Conservation (phyloP, 345 rosid genomes). For the Brassica incana region DNA sequence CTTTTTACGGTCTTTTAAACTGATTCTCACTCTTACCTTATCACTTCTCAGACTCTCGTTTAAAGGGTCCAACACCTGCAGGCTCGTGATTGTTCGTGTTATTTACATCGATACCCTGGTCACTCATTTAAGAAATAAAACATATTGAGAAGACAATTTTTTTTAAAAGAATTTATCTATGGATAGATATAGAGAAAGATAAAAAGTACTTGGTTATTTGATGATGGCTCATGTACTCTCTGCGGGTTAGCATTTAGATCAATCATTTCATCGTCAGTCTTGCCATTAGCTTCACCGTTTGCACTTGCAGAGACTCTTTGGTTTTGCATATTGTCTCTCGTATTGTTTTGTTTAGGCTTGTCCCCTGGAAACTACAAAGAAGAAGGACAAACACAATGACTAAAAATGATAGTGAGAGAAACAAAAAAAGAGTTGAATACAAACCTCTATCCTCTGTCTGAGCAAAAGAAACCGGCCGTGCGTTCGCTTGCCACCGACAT, state of each 20-base stretch:
- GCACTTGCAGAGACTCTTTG: conserved; percentile 45
- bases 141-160: not conserved
- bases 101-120: conserved; percentile 54
- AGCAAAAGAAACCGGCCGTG: conserved; percentile 72
- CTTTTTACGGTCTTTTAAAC: conserved; percentile 2
- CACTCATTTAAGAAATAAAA: conserved; percentile 32
- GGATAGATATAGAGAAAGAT: not conserved
- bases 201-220: conserved; percentile 49
- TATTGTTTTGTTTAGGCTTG: conserved; percentile 50
- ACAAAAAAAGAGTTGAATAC: conserved; percentile 34
- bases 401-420: not conserved
- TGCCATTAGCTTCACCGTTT: conserved; percentile 47
- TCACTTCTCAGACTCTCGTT: conserved; percentile 65
- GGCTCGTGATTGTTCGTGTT: conserved; percentile 56
- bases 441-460: conserved; percentile 83
- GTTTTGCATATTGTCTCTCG: conserved; percentile 52
- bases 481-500: conserved; percentile 89
- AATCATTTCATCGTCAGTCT: conserved; percentile 54
- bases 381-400: not conserved
- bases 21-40: not conserved
- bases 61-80: conserved; percentile 54
- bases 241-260: conserved; percentile 75
- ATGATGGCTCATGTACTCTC: conserved; percentile 54
- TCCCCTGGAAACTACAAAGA: conserved; percentile 76
- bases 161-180: not conserved